phyloP scores from a whole-genome alignment of 331 rosid genomes.

The Acacia pycnantha region DNA sequence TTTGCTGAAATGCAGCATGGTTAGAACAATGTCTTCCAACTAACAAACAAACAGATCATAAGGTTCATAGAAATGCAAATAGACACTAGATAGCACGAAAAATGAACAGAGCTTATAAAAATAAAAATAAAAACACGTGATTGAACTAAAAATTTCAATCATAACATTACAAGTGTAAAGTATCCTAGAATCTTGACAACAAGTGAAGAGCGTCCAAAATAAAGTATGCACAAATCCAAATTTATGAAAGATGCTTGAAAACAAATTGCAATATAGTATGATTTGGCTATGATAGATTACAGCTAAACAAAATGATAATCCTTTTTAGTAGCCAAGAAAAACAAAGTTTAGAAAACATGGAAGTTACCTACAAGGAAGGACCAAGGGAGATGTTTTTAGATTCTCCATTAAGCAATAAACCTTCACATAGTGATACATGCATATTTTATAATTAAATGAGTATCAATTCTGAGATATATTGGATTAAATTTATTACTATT shows the following conservation, averaged over 20 bases:
- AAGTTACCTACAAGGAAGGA: slow-evolving; percentile 76
- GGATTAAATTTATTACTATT: no score
- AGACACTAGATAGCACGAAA: slow-evolving; percentile 1
- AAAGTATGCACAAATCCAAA: slow-evolving; percentile 13
- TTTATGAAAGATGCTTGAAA: slow-evolving; percentile 5
- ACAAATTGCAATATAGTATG: slow-evolving; percentile 7
- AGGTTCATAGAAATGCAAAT: slow-evolving; percentile 14
- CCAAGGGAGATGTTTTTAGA: slow-evolving; percentile 55
- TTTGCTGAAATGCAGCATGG: slow-evolving; percentile 58
- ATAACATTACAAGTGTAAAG: background rate
- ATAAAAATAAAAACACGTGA: background rate
- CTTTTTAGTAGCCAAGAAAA: slow-evolving; percentile 16
- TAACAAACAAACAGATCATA: slow-evolving; percentile 1
- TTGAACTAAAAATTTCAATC: background rate
- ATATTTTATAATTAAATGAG: no score
- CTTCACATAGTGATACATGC: slow-evolving; percentile 76
- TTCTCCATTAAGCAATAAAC: slow-evolving; percentile 58
- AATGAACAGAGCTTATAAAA: background rate
- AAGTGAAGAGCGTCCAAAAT: background rate
- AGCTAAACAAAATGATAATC: slow-evolving; percentile 3
- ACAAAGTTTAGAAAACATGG: slow-evolving; percentile 10
- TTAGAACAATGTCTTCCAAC: slow-evolving; percentile 14
- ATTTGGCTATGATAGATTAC: slow-evolving; percentile 9
- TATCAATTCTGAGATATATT: no score
- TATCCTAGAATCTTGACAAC: background rate